Percentiles rank a stretch among this genome's conserved stretches.
Conservation (phyloP, 495 filamentous ascomycete species). For the Podospora sp. region DNA sequence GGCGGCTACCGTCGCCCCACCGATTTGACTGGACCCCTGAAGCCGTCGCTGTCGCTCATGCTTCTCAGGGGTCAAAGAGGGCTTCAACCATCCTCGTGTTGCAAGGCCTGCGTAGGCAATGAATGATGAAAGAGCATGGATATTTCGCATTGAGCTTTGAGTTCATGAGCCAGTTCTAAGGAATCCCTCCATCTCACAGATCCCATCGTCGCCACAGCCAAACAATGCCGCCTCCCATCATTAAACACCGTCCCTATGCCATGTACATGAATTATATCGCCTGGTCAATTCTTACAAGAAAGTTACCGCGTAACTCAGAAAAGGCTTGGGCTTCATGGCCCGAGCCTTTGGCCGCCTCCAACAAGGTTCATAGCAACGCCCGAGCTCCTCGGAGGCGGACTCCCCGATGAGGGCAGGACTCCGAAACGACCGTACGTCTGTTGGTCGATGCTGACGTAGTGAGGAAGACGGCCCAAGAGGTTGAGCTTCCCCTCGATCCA, state of each 20-base stretch:
- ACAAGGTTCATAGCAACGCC: conserved; percentile 56
- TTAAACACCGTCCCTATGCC: conserved; percentile 3
- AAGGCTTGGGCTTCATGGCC: conserved; percentile 44
- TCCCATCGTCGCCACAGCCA: not conserved
- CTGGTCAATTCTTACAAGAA: conserved; percentile 5
- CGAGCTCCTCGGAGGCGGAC: conserved; percentile 35
- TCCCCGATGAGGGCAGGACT: conserved; percentile 64
- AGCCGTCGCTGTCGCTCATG: no score
- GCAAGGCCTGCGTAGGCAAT: no score
- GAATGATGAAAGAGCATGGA: not conserved
- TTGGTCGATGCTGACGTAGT: conserved; percentile 90
- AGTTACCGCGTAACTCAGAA: not conserved
- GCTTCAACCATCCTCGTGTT: no score
- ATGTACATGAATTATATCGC: conserved; percentile 8
- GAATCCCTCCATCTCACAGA: not conserved
- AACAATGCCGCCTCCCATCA: not conserved
- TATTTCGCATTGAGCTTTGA: not conserved
- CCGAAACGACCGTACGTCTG: conserved; percentile 96
- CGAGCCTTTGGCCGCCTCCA: conserved; percentile 66
- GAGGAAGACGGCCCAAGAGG: conserved; percentile 75
- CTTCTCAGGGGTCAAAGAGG: no score
- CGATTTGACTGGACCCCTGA: not conserved
- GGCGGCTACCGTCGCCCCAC: not conserved
- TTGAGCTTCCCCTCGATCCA: conserved; percentile 87
- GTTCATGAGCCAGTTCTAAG: not conserved